Percentiles rank a stretch among this genome's conserved stretches.
These are phyloP conservation scores for Paxillus rubicundulus DNA, from an alignment of 768 basidiomycete genomes.

Conservation along the genomic window DNA sequence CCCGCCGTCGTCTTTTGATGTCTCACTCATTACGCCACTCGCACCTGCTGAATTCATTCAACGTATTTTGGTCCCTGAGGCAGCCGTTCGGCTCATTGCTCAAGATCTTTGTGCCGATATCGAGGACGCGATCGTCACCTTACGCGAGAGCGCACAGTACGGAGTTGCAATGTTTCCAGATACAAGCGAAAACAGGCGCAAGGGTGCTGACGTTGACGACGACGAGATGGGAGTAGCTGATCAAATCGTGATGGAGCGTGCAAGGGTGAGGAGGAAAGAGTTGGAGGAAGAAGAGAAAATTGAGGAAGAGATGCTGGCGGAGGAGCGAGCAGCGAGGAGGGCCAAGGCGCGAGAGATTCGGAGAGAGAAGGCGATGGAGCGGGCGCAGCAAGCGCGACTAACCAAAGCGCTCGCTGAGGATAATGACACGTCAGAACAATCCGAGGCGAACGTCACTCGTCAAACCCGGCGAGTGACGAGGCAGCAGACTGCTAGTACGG, in stretches of 20 bases:
- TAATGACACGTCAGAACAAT: background rate
- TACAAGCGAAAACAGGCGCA: slow-evolving; percentile 26
- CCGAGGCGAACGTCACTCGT: slow-evolving; percentile 8
- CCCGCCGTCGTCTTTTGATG: slow-evolving; percentile 57
- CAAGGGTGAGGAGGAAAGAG: slow-evolving; percentile 39
- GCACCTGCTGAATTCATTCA: slow-evolving; percentile 75
- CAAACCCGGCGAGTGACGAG: slow-evolving; percentile 1
- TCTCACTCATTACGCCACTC: slow-evolving; percentile 58
- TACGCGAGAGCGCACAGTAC: slow-evolving; percentile 77
- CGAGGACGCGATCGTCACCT: slow-evolving; percentile 50
- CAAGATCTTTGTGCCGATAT: slow-evolving; percentile 58
- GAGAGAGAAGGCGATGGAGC: slow-evolving; percentile 22
- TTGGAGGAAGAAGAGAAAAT: slow-evolving; percentile 40
- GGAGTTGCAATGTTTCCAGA: slow-evolving; percentile 84
- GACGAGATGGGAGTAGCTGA: slow-evolving; percentile 36
- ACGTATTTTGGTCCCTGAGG: slow-evolving; percentile 87
- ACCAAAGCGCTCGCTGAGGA: slow-evolving; percentile 1
- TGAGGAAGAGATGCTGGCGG: slow-evolving; percentile 28
- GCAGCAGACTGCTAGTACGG: background rate
- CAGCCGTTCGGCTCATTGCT: slow-evolving; percentile 77
- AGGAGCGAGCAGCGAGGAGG: slow-evolving; percentile 22
- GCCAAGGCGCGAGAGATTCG: slow-evolving; percentile 14
- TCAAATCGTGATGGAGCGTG: slow-evolving; percentile 44
- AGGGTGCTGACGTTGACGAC: slow-evolving; percentile 38
- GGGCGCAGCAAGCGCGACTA: slow-evolving; percentile 13